Base-by-base conservation (phyloP, 1,139 yeast species). In the Pichia kudriavzevii region DNA sequence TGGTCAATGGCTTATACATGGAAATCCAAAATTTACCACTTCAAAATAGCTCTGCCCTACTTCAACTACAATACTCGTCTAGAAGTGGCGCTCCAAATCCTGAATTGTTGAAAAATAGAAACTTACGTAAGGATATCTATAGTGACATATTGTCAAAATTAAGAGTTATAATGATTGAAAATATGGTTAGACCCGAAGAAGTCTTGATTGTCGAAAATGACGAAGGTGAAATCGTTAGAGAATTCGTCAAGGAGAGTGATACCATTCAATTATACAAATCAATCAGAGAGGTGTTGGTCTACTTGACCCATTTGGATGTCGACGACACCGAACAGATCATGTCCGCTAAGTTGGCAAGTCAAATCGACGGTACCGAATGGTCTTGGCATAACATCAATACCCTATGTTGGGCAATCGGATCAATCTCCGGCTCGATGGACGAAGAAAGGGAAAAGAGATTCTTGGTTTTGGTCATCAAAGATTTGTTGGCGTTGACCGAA, bases 341-440 rank as follows among this genome's bases (percentile, higher is more conserved):
- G 97, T 79, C 78, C 43, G 85, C 80, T 44, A 91, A 93, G 62
- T 72, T 91, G 46, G 81, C 93, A 4, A 76, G 81, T 53, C 98
- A 91, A 65, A 79, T 88, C 38, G 98, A 91, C 60, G 98, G 93
- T 38, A 70, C 83, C 42, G 98, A 93, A 63, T 91, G 99, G 99
- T 88, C 97, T 23, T 91, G 98, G 97, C 93, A 87, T 59, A 91
- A 88, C 56, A 82, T 91, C 52, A 91, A 91, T 59, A 91, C 97
- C 2, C 67, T 91, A 47, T 91, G 98, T 67, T 91, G 99, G 99
- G 99, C 99, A 6, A 93, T 91, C 59, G 99, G 99, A 42, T 88
- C 97, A 12, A 91, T 93, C 42, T 85, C 96, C 3, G 98, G 98
- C 57, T 85, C 98, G 2, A 91, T 91, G 98, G 87, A 84, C 57